Conservation (phyloP, 805 yeast genomes). For the Cyberlindnera japonica region DNA sequence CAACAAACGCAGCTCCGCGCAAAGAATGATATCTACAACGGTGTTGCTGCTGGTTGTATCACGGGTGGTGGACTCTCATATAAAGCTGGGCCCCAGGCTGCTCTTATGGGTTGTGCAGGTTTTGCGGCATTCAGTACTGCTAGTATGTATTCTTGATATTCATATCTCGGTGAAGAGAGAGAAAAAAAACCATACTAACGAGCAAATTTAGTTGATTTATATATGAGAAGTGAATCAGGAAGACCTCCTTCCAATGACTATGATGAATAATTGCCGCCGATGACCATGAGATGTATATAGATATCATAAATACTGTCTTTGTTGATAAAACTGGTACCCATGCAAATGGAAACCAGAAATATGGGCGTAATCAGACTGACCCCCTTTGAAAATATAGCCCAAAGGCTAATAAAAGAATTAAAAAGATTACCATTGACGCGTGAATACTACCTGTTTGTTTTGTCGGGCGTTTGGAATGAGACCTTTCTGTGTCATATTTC, state of each 20-base stretch:
- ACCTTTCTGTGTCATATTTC: not conserved
- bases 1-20: conserved; percentile 46
- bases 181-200: too few species aligned
- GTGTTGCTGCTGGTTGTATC: conserved; percentile 88
- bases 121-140: conserved; percentile 95
- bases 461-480: too few species aligned
- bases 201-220: conserved; percentile 51
- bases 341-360: too few species aligned
- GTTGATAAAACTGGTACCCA: too few species aligned
- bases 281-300: conserved; percentile 66
- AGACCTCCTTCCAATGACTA: conserved; percentile 5
- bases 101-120: conserved; percentile 91
- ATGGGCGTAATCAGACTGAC: too few species aligned
- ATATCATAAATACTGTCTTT: too few species aligned
- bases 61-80: conserved; percentile 96
- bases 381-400: too few species aligned
- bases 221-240: conserved; percentile 47
- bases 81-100: conserved; percentile 92
- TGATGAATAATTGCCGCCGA: conserved; percentile 24
- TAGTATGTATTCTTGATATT: too few species aligned
- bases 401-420: not conserved
- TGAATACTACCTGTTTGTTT: too few species aligned
- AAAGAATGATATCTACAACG: conserved; percentile 88
- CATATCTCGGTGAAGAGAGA: too few species aligned
- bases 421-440: not conserved